phyloP scores from a whole-genome alignment of 23 red algal genomes.

The Gracilaria gracilis region DNA sequence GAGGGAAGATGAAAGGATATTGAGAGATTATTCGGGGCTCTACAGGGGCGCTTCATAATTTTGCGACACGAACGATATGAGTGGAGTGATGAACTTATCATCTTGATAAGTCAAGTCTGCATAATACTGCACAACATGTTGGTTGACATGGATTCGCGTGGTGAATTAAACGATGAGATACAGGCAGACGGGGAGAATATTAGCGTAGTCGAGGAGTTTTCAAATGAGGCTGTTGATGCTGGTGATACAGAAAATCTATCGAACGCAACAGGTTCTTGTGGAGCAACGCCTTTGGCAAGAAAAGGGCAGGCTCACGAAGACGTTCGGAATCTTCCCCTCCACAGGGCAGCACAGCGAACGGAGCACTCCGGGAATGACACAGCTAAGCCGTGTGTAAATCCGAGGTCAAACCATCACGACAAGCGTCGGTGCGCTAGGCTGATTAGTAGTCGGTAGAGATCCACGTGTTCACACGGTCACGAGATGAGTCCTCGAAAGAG shows the following conservation, averaged over 20 bases:
- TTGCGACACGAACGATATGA: background rate
- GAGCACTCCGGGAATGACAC: no score
- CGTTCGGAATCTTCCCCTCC: no score
- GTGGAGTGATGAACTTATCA: background rate
- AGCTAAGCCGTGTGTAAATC: no score
- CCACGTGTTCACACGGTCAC: no score
- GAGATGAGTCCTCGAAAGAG: no score
- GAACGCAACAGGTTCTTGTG: background rate
- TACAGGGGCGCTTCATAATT: conserved; percentile 40
- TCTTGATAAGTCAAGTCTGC: conserved; percentile 19
- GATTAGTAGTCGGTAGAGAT: no score
- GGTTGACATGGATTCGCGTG: background rate
- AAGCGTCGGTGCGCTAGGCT: no score
- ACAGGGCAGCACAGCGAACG: no score
- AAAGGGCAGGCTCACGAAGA: no score
- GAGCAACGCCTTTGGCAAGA: no score
- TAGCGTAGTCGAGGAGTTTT: background rate
- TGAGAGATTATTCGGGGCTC: conserved; percentile 22
- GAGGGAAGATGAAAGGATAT: conserved; percentile 39
- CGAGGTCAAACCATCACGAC: no score
- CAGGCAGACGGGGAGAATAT: background rate
- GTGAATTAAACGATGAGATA: background rate
- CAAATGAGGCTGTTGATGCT: background rate
- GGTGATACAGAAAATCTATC: background rate
- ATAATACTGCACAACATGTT: conserved; percentile 32